Conservation (phyloP, 768 basidiomycete genomes). For the Lactarius trivialis region DNA sequence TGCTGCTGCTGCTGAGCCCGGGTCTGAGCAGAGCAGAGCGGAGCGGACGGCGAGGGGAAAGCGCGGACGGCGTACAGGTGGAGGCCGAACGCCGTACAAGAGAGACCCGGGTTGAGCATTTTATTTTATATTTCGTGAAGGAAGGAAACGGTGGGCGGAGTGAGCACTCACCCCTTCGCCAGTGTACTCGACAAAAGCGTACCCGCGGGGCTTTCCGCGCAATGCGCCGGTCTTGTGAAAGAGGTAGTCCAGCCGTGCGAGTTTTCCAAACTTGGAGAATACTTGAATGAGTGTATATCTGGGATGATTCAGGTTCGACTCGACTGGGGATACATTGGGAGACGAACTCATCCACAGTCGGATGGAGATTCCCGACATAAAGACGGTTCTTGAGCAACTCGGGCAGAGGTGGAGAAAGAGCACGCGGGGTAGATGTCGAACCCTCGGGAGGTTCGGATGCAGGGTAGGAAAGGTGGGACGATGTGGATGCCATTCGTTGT, state of each 20-base stretch:
- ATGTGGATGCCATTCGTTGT: not conserved
- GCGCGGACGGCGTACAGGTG: conserved; percentile 10
- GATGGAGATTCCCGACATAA: conserved; percentile 85
- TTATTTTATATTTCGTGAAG: conserved; percentile 20
- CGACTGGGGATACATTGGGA: not conserved
- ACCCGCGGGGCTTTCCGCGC: conserved; percentile 92
- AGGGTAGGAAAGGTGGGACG: conserved; percentile 28
- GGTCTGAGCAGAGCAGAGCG: conserved; percentile 21
- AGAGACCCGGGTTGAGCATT: conserved; percentile 46
- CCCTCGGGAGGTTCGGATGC: conserved; percentile 13
- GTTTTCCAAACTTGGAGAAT: conserved; percentile 88
- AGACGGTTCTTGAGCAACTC: conserved; percentile 60
- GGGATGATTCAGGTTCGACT: not conserved
- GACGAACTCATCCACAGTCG: conserved; percentile 78
- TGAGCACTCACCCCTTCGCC: conserved; percentile 57
- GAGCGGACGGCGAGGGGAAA: not conserved
- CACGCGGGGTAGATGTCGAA: conserved; percentile 17
- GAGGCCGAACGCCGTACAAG: conserved; percentile 19
- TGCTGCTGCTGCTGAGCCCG: conserved; percentile 14
- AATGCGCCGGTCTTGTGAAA: conserved; percentile 88
- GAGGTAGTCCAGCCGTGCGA: conserved; percentile 88
- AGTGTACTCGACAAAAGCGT: conserved; percentile 87
- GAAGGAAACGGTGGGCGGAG: conserved; percentile 14
- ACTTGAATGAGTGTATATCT: conserved; percentile 86
- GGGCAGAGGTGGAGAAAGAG: conserved; percentile 22